A percentile compares a stretch with the other conserved stretches of the same genome.
Evolutionary conservation across 768 basidiomycete genomes (phyloP).

Genomic region (Kwoniella heveanensis): DNA sequence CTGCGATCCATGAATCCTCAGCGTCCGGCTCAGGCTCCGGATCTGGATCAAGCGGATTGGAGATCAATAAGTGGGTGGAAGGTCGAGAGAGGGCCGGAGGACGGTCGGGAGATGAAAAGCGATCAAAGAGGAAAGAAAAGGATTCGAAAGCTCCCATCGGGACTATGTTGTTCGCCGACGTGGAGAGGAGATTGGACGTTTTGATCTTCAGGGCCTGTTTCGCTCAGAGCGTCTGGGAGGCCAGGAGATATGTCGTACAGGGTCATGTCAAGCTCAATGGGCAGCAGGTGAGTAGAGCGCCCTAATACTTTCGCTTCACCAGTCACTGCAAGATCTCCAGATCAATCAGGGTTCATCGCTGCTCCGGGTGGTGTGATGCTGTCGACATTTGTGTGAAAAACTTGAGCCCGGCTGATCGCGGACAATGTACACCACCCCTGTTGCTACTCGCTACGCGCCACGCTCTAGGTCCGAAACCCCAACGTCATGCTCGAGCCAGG

Average conservation of each 20-base stretch:
- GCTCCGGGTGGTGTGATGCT: no score
- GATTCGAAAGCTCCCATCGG: constrained; percentile 81
- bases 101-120: constrained; percentile 59
- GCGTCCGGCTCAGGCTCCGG: neutral
- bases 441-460: no score
- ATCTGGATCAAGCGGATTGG: constrained; percentile 8
- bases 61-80: constrained; percentile 47
- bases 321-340: no score
- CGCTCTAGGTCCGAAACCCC: constrained; percentile 74
- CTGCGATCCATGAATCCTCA: constrained; percentile 57
- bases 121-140: constrained; percentile 62
- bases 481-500: constrained; percentile 89
- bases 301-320: no score
- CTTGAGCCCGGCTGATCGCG: no score
- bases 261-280: constrained; percentile 89
- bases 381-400: no score
- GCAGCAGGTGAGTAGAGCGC: constrained; percentile 66
- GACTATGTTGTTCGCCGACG: constrained; percentile 89
- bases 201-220: constrained; percentile 88
- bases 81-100: constrained; percentile 59
- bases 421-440: no score
- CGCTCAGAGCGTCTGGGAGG: constrained; percentile 84
- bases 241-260: constrained; percentile 79
- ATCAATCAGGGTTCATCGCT: no score
- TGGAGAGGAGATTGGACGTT: constrained; percentile 92